Base-by-base conservation (phyloP, 1,139 yeast species). In the Suhomyces wounanorum region DNA sequence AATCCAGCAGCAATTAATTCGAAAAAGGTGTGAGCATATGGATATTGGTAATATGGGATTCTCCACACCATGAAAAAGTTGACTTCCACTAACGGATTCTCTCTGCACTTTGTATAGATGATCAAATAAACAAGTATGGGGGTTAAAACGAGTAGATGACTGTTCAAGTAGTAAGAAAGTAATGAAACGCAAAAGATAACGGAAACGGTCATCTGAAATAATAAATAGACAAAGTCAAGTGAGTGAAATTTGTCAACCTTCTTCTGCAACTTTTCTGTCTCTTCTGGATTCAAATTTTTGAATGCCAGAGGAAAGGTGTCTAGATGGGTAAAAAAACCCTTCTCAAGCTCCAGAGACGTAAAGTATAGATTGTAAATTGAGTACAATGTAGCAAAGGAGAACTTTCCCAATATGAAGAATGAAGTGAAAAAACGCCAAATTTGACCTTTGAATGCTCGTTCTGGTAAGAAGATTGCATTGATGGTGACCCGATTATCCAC, bases 351-450 rank as follows among this genome's bases (percentile, higher is more conserved):
- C 23, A 61, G 49, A 14, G 66, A 57, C 21, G 55, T 50, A 40
- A 59, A 53, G 23, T 26, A 40, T 5, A 64, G 52, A 25, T 59
- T 56, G 56, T 60, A 59, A 5, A 69, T 40, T 9, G 52, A 52
- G 30, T 66, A 53, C 10, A 69, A 16, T 33, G 69, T 53, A 21
- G 56, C 57, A 40, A 67, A 38, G 37, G 64, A 62, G 16, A 73
- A 51, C 13, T 65, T 69, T 2, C 70, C 75, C 48, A 67, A 65
- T 50, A 63, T 67, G 50, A 69, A 66, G 56, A 74, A 75, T 9
- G 72, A 58, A 2, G 78, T 69, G 6, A 73, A 21, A 6, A 73
- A 50, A 45, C 79, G 58, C 79, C 79, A 75, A 11, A 72, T 72
- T 56, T 75, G 71, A 13, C 51, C 48, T 6, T 56, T 45, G 40